Percentiles rank a stretch among this genome's conserved stretches.
Conservation (phyloP, 805 yeast genomes). For the Yamadazyma olivae region DNA sequence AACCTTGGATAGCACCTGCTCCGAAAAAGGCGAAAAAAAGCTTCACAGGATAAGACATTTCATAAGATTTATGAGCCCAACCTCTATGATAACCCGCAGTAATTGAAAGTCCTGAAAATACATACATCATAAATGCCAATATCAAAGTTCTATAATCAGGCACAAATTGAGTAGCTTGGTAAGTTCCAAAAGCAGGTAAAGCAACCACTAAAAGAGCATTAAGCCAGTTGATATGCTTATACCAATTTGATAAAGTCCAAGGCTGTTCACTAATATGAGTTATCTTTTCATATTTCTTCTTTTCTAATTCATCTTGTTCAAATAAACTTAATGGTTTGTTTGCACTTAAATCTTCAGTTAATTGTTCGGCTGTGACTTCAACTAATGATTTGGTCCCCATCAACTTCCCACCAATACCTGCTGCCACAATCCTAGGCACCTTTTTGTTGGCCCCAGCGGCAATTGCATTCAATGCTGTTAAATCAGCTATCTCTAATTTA, state of each 20-base stretch:
- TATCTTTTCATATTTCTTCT: slow-evolving; percentile 35
- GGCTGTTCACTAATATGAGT: slow-evolving; percentile 74
- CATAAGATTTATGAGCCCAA: slow-evolving; percentile 74
- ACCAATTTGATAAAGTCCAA: slow-evolving; percentile 73
- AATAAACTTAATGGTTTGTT: slow-evolving; percentile 17
- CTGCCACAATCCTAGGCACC: slow-evolving; percentile 70
- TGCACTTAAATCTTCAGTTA: slow-evolving; percentile 48
- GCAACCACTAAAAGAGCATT: slow-evolving; percentile 62
- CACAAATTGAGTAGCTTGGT: slow-evolving; percentile 43
- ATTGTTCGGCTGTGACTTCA: slow-evolving; percentile 61
- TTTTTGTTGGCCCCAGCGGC: slow-evolving; percentile 81
- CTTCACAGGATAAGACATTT: slow-evolving; percentile 58
- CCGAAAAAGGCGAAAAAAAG: slow-evolving; percentile 73
- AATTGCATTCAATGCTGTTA: slow-evolving; percentile 68
- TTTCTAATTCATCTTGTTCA: slow-evolving; percentile 38
- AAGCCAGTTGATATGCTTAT: slow-evolving; percentile 75
- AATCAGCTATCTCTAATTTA: slow-evolving; percentile 42
- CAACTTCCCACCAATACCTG: slow-evolving; percentile 68
- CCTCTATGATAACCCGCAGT: slow-evolving; percentile 84
- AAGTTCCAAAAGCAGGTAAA: slow-evolving; percentile 56
- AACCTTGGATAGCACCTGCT: slow-evolving; percentile 80
- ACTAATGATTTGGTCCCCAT: slow-evolving; percentile 82
- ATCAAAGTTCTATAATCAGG: slow-evolving; percentile 50
- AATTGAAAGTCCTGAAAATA: slow-evolving; percentile 67
- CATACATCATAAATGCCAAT: slow-evolving; percentile 53